phyloP scores from a whole-genome alignment of 345 rosid species.

The Linum usitatissimum region DNA sequence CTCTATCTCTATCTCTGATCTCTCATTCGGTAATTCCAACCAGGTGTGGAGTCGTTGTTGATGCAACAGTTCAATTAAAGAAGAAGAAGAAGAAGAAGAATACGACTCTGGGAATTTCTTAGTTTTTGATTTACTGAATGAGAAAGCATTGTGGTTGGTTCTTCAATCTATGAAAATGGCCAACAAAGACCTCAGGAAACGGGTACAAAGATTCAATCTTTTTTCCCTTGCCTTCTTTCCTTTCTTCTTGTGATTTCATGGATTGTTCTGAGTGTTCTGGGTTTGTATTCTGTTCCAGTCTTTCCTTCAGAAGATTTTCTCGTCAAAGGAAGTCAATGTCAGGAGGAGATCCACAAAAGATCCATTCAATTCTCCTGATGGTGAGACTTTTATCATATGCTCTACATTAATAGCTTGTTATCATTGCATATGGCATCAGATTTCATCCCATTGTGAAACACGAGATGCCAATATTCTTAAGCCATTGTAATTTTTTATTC shows the following conservation, averaged over 20 bases:
- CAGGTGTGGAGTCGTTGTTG: not conserved
- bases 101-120: not conserved
- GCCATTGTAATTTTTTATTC: slow-evolving; percentile 2
- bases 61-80: not conserved
- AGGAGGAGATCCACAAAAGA: slow-evolving; percentile 17
- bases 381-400: slow-evolving; percentile 9
- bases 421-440: not conserved
- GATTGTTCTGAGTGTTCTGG: not conserved
- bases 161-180: not conserved
- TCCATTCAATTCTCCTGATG: slow-evolving; percentile 22
- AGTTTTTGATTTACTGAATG: not conserved
- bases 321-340: slow-evolving; percentile 21
- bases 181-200: not conserved
- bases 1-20: no score
- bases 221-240: not conserved
- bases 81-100: not conserved
- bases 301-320: slow-evolving; percentile 29
- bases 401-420: not conserved
- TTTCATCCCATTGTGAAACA: slow-evolving; percentile 9
- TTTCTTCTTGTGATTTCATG: not conserved
- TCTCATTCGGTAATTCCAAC: not conserved
- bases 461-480: not conserved
- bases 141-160: not conserved
- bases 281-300: slow-evolving; percentile 20
- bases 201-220: not conserved